phyloP scores from a whole-genome alignment of 2,329 filamentous ascomycete species.

The Talaromyces sp. region DNA sequence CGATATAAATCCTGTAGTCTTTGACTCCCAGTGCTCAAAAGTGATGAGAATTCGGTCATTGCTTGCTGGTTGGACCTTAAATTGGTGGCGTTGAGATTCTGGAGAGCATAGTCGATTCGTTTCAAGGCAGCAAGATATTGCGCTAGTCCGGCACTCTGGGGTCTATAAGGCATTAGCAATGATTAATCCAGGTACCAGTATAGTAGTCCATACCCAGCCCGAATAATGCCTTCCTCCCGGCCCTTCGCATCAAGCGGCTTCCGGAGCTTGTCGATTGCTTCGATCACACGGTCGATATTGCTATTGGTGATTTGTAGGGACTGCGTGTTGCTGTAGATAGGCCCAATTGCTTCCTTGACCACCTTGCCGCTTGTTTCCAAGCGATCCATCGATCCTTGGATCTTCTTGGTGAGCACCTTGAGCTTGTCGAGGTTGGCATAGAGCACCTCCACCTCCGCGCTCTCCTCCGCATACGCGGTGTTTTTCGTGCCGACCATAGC shows the following conservation, averaged over 20 bases:
- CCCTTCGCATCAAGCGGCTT: conserved; percentile 91
- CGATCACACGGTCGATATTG: conserved; percentile 82
- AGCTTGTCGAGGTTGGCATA: conserved; percentile 81
- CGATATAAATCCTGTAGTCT: conserved; percentile 84
- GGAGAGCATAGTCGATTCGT: conserved; percentile 77
- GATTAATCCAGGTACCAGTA: not conserved
- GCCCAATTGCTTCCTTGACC: conserved; percentile 85
- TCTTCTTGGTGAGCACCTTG: conserved; percentile 88
- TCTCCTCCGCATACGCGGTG: conserved; percentile 60
- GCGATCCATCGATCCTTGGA: conserved; percentile 77
- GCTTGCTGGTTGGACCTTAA: conserved; percentile 87
- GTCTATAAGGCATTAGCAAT: conserved; percentile 43
- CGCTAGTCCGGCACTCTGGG: conserved; percentile 72
- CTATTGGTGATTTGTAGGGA: conserved; percentile 79
- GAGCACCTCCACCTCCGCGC: conserved; percentile 63
- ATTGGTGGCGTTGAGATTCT: conserved; percentile 84
- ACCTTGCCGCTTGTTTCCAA: conserved; percentile 85
- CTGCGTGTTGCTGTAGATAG: conserved; percentile 88
- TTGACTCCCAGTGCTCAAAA: conserved; percentile 73
- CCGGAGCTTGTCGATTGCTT: conserved; percentile 81
- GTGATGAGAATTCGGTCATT: conserved; percentile 69
- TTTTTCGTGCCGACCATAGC: conserved; percentile 53
- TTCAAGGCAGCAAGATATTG: conserved; percentile 88
- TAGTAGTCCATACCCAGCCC: conserved; percentile 57
- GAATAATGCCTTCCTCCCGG: conserved; percentile 86